A percentile compares a stretch with the other conserved stretches of the same genome.
These are phyloP conservation scores for Leonotis leonurus DNA, from an alignment of 257 asterid genomes.

Conservation along the genomic window DNA sequence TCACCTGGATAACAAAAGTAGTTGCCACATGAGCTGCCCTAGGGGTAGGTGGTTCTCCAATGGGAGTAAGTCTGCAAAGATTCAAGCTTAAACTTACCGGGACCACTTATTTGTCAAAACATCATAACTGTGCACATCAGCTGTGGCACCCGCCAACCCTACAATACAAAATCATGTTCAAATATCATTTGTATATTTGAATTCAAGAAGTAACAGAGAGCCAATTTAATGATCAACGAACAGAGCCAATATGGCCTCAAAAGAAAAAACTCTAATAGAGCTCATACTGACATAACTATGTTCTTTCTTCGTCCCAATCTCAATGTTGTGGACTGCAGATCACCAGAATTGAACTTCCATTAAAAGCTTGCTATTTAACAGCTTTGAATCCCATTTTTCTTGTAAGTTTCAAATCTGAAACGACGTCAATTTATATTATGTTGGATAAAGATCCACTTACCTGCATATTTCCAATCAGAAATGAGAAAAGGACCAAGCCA, in stretches of 20 bases:
- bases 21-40: constrained; percentile 99
- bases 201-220: neutral
- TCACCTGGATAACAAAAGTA: constrained; percentile 96
- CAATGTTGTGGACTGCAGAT: constrained; percentile 75
- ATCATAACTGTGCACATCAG: constrained; percentile 91
- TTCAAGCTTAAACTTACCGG: constrained; percentile 43
- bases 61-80: constrained; percentile 68
- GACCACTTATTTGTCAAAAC: constrained; percentile 93
- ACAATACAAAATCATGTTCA: constrained; percentile 33
- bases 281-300: neutral
- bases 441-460: constrained; percentile 21
- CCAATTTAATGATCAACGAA: neutral
- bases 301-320: constrained; percentile 17
- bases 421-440: too few species aligned
- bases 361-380: neutral
- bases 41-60: constrained; percentile 99
- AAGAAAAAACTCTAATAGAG: too few species aligned
- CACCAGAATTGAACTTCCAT: constrained; percentile 14
- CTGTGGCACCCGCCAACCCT: constrained; percentile 99
- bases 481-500: constrained; percentile 74
- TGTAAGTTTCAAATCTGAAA: too few species aligned
- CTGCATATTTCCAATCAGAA: constrained; percentile 93
- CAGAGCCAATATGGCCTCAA: too few species aligned
- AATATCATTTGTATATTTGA: neutral
- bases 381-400: too few species aligned